phyloP scores from a whole-genome alignment of 2,329 filamentous ascomycete species.

The Xylariaceae sp. region DNA sequence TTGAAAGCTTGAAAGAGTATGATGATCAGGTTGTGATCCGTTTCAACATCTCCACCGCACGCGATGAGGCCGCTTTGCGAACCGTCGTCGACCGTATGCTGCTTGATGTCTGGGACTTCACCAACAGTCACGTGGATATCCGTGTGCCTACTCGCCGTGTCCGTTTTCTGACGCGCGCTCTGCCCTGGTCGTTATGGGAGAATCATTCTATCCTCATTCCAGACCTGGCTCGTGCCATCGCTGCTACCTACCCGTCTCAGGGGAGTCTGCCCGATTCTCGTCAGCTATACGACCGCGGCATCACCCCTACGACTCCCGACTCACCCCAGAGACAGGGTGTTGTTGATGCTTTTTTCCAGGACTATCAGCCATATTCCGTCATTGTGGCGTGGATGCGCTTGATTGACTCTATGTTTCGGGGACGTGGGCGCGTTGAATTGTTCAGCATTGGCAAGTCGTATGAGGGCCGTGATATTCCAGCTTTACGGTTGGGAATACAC shows the following conservation, averaged over 20 bases:
- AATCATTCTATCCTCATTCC: slow-evolving; percentile 72
- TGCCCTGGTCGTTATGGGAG: slow-evolving; percentile 67
- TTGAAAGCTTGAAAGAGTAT: slow-evolving; percentile 48
- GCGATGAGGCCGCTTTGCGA: slow-evolving; percentile 28
- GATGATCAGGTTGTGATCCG: slow-evolving; percentile 80
- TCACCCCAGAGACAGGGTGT: slow-evolving; percentile 22
- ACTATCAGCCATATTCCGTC: slow-evolving; percentile 82
- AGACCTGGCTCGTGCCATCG: slow-evolving; percentile 71
- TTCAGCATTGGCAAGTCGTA: slow-evolving; percentile 77
- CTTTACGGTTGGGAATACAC: slow-evolving; percentile 64
- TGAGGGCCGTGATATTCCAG: slow-evolving; percentile 81
- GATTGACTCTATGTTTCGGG: slow-evolving; percentile 74
- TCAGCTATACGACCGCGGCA: slow-evolving; percentile 23
- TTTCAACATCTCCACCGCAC: slow-evolving; percentile 63
- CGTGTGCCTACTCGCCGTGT: slow-evolving; percentile 71
- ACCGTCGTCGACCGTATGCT: slow-evolving; percentile 50
- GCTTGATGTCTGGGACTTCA: slow-evolving; percentile 87
- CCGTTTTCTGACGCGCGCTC: slow-evolving; percentile 67
- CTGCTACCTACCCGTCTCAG: slow-evolving; percentile 62
- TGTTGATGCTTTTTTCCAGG: slow-evolving; percentile 81
- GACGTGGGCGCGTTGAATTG: slow-evolving; percentile 64
- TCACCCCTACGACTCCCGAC: slow-evolving; percentile 29
- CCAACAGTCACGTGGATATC: slow-evolving; percentile 77
- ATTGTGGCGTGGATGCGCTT: slow-evolving; percentile 89
- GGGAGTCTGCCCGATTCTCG: slow-evolving; percentile 15